Percentiles rank a stretch among this genome's conserved stretches.
Conservation (phyloP, 2,329 filamentous ascomycete genomes). For the Penicillium sumatraense region DNA sequence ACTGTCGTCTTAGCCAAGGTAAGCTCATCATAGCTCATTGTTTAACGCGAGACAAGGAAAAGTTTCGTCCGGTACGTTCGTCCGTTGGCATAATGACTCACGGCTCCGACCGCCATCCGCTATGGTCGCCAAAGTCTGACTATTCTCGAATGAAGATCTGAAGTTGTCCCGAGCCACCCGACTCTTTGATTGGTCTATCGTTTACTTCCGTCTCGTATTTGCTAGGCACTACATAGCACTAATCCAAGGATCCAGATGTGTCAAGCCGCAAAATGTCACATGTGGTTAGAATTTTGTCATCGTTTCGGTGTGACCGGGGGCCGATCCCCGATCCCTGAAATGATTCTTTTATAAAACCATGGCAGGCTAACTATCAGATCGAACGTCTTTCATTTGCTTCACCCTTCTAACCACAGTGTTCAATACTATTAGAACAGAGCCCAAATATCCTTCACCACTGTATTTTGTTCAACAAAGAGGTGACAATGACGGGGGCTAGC, state of each 20-base stretch:
- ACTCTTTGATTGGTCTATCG: not conserved
- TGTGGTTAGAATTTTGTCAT: not conserved
- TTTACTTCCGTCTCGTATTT: constrained; percentile 3
- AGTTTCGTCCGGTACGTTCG: not conserved
- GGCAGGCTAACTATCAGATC: not conserved
- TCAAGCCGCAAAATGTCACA: not conserved
- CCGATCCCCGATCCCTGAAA: not conserved
- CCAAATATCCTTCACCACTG: not conserved
- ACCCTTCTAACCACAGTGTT: not conserved
- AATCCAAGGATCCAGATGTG: not conserved
- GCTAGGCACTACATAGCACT: not conserved
- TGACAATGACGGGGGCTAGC: not conserved
- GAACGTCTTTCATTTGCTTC: not conserved
- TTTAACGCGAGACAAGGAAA: not conserved
- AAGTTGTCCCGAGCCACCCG: not conserved
- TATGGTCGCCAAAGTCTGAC: not conserved
- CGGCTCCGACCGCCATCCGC: not conserved
- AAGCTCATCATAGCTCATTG: not conserved
- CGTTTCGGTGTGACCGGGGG: not conserved
- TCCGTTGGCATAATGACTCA: not conserved
- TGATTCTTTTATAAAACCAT: not conserved
- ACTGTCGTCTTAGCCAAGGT: not conserved
- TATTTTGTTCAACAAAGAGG: not conserved
- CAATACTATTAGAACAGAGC: too few relatives aligned
- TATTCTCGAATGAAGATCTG: not conserved